A percentile compares a stretch with the other conserved stretches of the same genome.
Conservation (phyloP, 192 early-diverging fungal genomes). For the Oehlia diaphana region DNA sequence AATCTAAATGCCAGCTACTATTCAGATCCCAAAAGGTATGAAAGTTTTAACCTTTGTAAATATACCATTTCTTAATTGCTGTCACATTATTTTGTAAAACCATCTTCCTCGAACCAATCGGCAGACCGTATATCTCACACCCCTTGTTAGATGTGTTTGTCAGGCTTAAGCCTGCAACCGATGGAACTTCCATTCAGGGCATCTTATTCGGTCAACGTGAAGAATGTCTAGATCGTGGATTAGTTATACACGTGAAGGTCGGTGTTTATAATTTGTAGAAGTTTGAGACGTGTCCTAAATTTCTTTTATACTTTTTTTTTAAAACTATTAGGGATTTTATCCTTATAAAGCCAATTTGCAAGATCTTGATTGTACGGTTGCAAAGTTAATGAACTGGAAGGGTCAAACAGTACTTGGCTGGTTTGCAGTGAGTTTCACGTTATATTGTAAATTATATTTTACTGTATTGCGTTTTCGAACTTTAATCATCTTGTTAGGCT, state of each 20-base stretch:
- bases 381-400: slow-evolving; percentile 32
- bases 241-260: slow-evolving; percentile 31
- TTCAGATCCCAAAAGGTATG: slow-evolving; percentile 14
- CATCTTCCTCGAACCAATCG: slow-evolving; percentile 6
- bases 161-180: slow-evolving; percentile 23
- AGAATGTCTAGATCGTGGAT: slow-evolving; percentile 24
- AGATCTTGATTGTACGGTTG: slow-evolving; percentile 23
- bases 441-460: not conserved
- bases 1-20: slow-evolving; percentile 7
- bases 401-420: slow-evolving; percentile 34
- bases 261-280: not conserved
- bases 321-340: slow-evolving; percentile 19
- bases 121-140: slow-evolving; percentile 1
- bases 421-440: slow-evolving; percentile 20
- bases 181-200: slow-evolving; percentile 22
- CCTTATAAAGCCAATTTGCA: slow-evolving; percentile 26
- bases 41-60: not conserved
- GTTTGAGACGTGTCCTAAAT: not conserved
- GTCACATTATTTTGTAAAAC: slow-evolving; percentile 1
- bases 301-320: not conserved
- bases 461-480: not conserved
- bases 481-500: slow-evolving; percentile 3
- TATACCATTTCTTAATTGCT: not conserved
- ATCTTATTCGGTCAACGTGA: slow-evolving; percentile 32
- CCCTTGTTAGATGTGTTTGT: slow-evolving; percentile 29